Conservation (phyloP, 306 rosid species). For the Cucurbita argyrosperma region DNA sequence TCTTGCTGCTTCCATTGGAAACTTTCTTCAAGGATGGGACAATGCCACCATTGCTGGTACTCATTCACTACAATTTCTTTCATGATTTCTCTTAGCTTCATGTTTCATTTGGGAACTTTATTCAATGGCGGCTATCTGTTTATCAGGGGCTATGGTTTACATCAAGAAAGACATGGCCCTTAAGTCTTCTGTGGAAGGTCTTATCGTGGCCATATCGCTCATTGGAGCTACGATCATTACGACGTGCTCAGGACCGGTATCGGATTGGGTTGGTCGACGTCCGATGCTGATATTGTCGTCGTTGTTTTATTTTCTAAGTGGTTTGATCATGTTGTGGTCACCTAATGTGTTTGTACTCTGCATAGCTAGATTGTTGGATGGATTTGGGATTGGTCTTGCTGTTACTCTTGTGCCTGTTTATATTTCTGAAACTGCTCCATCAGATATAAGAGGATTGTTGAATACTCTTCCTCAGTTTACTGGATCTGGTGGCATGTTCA, state of each 20-base stretch:
- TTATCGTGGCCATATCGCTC: slow-evolving; percentile 78
- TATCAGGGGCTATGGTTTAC: slow-evolving; percentile 59
- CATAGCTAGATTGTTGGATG: slow-evolving; percentile 55
- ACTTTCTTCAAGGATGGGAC: slow-evolving; percentile 89
- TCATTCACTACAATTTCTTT: background rate
- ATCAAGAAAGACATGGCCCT: slow-evolving; percentile 41
- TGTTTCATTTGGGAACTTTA: background rate
- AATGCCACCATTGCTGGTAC: slow-evolving; percentile 91
- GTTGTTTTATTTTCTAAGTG: slow-evolving; percentile 41
- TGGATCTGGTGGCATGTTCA: slow-evolving; percentile 73
- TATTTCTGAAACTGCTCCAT: slow-evolving; percentile 74
- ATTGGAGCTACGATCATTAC: slow-evolving; percentile 66
- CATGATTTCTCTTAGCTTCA: background rate
- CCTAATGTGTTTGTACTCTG: slow-evolving; percentile 60
- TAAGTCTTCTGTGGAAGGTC: slow-evolving; percentile 42
- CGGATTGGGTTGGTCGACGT: slow-evolving; percentile 58
- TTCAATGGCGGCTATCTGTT: background rate
- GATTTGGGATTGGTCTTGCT: slow-evolving; percentile 79
- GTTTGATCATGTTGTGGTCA: slow-evolving; percentile 70
- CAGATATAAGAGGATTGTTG: slow-evolving; percentile 65
- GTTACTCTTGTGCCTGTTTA: slow-evolving; percentile 66
- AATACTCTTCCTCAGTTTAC: slow-evolving; percentile 78
- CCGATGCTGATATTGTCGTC: slow-evolving; percentile 68
- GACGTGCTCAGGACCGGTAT: slow-evolving; percentile 47
- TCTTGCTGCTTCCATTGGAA: slow-evolving; percentile 75